phyloP scores from a whole-genome alignment of 495 filamentous ascomycete genomes.

The Hapsidospora chrysogenum region DNA sequence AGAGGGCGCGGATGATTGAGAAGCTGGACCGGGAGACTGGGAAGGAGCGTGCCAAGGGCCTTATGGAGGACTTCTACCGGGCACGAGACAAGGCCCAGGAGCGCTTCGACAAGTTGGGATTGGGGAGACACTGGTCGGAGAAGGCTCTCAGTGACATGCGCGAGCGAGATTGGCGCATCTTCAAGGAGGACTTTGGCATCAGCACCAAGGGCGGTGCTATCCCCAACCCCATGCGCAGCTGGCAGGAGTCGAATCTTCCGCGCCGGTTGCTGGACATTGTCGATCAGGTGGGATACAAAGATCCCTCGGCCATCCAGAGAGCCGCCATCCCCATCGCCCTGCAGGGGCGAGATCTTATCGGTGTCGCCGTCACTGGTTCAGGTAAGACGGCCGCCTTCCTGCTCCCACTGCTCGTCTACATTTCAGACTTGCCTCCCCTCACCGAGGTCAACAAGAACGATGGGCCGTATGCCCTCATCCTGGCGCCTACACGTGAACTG shows the following conservation, averaged over 20 bases:
- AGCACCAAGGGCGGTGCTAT: conserved; percentile 75
- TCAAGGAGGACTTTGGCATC: conserved; percentile 99
- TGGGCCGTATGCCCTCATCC: conserved; percentile 88
- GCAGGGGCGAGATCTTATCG: conserved; percentile 86
- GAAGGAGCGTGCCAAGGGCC: conserved; percentile 53
- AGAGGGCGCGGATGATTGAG: conserved; percentile 65
- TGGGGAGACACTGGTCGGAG: conserved; percentile 92
- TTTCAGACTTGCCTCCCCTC: conserved; percentile 73
- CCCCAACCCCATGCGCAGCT: conserved; percentile 92
- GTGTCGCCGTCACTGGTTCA: conserved; percentile 95
- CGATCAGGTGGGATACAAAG: conserved; percentile 74
- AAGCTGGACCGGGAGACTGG: conserved; percentile 72
- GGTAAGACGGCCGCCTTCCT: conserved; percentile 97
- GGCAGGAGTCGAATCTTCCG: conserved; percentile 74
- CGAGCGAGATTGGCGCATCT: conserved; percentile 97
- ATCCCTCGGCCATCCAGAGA: conserved; percentile 83
- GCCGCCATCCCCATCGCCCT: conserved; percentile 92
- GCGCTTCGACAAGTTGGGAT: conserved; percentile 53
- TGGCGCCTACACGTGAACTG: conserved; percentile 95
- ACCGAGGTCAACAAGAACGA: conserved; percentile 85
- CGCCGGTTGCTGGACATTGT: conserved; percentile 70
- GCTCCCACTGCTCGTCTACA: conserved; percentile 89
- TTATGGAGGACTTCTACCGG: conserved; percentile 58
- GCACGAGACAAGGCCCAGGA: conserved; percentile 27
- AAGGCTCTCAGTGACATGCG: conserved; percentile 94